A percentile compares a stretch with the other conserved stretches of the same genome.
Conservation (phyloP, 2,329 filamentous ascomycete species). For the Cryphonectria japonica region DNA sequence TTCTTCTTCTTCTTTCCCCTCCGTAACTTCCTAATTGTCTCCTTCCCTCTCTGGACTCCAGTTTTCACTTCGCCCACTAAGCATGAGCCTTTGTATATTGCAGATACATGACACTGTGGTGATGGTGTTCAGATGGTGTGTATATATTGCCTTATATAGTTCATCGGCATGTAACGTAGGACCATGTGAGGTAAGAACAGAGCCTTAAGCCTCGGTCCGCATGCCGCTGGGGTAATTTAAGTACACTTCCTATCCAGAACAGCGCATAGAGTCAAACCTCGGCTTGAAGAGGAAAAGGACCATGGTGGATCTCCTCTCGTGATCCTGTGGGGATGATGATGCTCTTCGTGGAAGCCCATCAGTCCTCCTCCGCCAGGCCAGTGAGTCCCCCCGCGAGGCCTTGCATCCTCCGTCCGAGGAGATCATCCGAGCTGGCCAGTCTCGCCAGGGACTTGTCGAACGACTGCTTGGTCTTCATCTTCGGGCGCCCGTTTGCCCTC, state of each 20-base stretch:
- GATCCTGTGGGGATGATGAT: not conserved
- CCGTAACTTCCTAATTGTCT: not conserved
- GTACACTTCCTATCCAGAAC: not conserved
- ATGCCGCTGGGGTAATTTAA: not conserved
- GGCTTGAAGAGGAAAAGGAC: not conserved
- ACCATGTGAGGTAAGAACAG: not conserved
- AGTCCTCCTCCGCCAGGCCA: slow-evolving; percentile 48
- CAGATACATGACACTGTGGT: not conserved
- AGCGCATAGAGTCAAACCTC: not conserved
- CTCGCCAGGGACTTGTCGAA: slow-evolving; percentile 52
- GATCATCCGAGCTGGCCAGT: slow-evolving; percentile 61
- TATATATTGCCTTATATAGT: not conserved
- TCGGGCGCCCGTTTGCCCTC: slow-evolving; percentile 33
- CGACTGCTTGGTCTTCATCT: slow-evolving; percentile 37
- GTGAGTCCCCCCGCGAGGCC: slow-evolving; percentile 59
- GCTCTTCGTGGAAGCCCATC: not conserved
- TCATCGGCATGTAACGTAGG: not conserved
- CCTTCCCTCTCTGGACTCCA: not conserved
- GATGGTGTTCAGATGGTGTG: not conserved
- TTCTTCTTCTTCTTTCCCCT: not conserved
- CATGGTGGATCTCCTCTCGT: not conserved
- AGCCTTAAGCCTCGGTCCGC: not conserved
- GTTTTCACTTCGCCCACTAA: not conserved
- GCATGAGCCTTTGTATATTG: not conserved
- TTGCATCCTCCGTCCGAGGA: slow-evolving; percentile 61